Evolutionary conservation across 148 eudicot genomes (phyloP).

Genomic region (Vaccinium corymbosum): DNA sequence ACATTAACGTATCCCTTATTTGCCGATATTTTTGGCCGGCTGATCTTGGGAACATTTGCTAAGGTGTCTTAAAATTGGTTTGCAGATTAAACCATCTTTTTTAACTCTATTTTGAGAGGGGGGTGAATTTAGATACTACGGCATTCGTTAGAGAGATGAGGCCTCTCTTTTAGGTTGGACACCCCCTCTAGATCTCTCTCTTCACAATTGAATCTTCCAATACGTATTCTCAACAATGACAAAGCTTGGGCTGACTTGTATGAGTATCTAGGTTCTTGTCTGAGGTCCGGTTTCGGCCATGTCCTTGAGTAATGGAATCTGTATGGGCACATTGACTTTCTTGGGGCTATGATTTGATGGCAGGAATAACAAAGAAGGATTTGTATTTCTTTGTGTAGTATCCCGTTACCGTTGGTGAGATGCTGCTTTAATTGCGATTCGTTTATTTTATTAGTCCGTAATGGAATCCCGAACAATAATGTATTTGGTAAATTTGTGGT

Average conservation of each 20-base stretch:
- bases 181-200: not conserved
- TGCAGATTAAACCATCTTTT: not conserved
- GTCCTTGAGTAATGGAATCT: not conserved
- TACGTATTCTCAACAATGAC: not conserved
- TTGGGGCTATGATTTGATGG: slow-evolving; percentile 7
- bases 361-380: not conserved
- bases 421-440: not conserved
- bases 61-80: not conserved
- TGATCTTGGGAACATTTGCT: not conserved
- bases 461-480: not conserved
- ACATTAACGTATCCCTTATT: not conserved
- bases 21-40: not conserved
- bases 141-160: not conserved
- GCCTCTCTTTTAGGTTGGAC: not conserved
- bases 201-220: not conserved
- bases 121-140: not conserved
- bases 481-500: not conserved
- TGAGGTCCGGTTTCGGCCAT: not conserved
- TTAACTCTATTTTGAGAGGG: not conserved
- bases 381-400: not conserved
- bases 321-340: not conserved
- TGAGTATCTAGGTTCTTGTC: slow-evolving; percentile 2
- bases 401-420: not conserved
- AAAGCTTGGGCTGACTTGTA: not conserved
- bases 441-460: not conserved